Evolutionary conservation across 495 filamentous ascomycete genomes (phyloP), one percentile per base, ranked within the genome.

Genomic region (Oidiodendron maius): DNA sequence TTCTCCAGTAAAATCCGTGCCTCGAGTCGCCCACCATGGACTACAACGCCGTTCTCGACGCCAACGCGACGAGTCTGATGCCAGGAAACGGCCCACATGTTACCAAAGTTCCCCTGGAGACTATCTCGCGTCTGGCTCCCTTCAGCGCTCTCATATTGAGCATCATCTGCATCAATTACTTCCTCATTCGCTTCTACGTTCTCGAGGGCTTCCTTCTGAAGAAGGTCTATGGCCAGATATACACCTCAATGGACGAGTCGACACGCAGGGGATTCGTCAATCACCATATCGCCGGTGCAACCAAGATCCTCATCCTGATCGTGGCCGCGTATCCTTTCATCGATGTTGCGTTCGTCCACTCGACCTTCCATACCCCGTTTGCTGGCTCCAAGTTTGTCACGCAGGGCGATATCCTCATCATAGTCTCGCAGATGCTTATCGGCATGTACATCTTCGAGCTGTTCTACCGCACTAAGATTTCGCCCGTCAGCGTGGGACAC

Each of bases 381-480:
- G 55, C 53, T 3, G 56, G 50, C 4, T 61, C 60, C 20, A 59
- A 55, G 11, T 3, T n/a, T 0, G 64, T 71, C 10, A 71, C 61
- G 0, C 41, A 70, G 58, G 71, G 72, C 0, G 70, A 74, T 52
- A 46, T 71, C 0, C 46, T 76, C 21, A 48, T 76, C 8, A 58
- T 76, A 2, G 65, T 54, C 0, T 58, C 68, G 5, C 70, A 76
- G 43, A 64, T 71, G 51, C 44, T 76, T 26, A 67, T 72, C 11
- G 71, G 50, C 12, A 76, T 75, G 65, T 75, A 75, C 44, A 50
- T 71, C 4, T 71, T 71, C 41, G 72, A 76, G 41, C 60, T 76
- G 8, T 45, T 76, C 23, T 76, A 74, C 40, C 64, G 72, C 4
- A 36, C 51, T 1, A 67, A 64, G 43, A 49, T 74, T 8, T 73